Evolutionary conservation across 345 rosid species (phyloP), one percentile per base, ranked within the genome.

Genomic region (Lepidium sativum): DNA sequence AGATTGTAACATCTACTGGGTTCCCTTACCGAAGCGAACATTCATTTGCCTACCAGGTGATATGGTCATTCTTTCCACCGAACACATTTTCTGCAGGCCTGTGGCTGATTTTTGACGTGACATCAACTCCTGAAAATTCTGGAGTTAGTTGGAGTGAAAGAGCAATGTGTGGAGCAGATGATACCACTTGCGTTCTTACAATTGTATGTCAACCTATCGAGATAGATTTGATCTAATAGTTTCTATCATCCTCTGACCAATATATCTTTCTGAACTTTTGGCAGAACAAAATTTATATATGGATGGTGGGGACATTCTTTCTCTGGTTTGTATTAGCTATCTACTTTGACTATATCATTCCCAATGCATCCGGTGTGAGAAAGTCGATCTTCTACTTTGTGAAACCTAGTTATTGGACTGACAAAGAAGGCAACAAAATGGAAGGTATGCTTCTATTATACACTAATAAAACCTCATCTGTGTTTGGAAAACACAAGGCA

Each of bases 51-150:
- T 12, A 61, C 20, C 79, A 73, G 41, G 53, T 12, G 75, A 12
- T 87, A 77, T 92, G 89, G 98, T 89, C 95, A 33, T 40, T 92
- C 13, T 92, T 83, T 77, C 94, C 96, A 1, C 97, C 97, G 4
- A 89, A 87, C 84, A 91, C 87, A 69, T 85, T 92, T 18, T 83
- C 88, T 20, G 31, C 71, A 31, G 83, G 84, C 33, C 60, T 87
- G 40, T 33, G 35, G 13, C 65, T 74, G 38, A 92, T 89, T 34
- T 59, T 84, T 45, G 63, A 34, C 6, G 97, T 87, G 41, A 82
- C 84, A 55, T 31, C 71, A 60, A 70, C 81, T 54, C 83, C 85
- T 1, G 75, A 63, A 78, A 79, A 70, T 57, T 54, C 70, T 41
- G 97, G 97, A 52, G 72, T 94, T 32, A 87, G 84, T 75, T 89